These are phyloP conservation scores for Angophora floribunda DNA, from an alignment of 345 rosid species.

Conservation along the genomic window DNA sequence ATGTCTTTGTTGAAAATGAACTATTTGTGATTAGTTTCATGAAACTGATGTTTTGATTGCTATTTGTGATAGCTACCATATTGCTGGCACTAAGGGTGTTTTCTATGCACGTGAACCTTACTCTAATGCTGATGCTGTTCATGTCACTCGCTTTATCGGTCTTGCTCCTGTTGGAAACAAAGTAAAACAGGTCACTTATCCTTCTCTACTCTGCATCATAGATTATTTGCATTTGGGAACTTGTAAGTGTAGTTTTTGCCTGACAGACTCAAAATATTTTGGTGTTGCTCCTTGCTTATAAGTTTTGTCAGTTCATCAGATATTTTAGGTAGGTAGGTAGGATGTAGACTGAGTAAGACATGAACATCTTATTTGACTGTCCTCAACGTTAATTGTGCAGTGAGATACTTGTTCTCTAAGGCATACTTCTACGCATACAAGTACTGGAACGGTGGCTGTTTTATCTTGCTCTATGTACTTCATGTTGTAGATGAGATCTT, in stretches of 20 bases:
- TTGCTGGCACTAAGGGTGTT: constrained; percentile 77
- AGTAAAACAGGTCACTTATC: constrained; percentile 61
- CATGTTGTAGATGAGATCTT: neutral
- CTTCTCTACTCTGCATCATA: neutral
- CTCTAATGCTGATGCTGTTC: constrained; percentile 53
- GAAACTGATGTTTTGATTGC: neutral
- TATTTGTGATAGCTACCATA: constrained; percentile 56
- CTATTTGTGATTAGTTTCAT: neutral
- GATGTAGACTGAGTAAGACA: neutral
- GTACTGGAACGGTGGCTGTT: neutral
- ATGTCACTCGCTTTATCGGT: constrained; percentile 87
- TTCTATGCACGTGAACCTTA: constrained; percentile 91
- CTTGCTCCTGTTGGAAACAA: constrained; percentile 89
- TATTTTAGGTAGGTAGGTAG: neutral
- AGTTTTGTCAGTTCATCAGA: neutral
- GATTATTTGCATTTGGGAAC: neutral
- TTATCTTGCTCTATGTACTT: neutral
- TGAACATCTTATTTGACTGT: neutral
- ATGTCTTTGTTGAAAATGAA: neutral
- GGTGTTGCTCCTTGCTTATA: neutral
- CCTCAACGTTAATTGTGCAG: neutral
- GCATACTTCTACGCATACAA: neutral
- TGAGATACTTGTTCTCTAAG: neutral
- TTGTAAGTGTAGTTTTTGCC: neutral
- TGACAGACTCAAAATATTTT: neutral